These are phyloP conservation scores for Pseudofabraea citricarpa DNA, from an alignment of 2,329 filamentous ascomycete species.

Conservation along the genomic window DNA sequence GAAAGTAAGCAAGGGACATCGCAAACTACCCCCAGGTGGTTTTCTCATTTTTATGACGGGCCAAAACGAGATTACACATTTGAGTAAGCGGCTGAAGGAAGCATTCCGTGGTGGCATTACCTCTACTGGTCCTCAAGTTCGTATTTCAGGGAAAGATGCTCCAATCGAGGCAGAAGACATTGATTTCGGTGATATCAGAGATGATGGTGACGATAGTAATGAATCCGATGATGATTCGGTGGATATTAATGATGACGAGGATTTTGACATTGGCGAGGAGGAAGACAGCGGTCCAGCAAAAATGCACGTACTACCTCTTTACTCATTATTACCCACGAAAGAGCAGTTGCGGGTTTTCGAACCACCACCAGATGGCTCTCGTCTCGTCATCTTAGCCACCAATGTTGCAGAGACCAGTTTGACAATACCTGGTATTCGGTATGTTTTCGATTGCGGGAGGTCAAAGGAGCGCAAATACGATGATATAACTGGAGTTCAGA, in stretches of 20 bases:
- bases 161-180: conserved; percentile 83
- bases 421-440: conserved; percentile 91
- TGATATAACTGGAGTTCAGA: conserved; percentile 84
- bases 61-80: conserved; percentile 80
- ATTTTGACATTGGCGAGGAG: conserved; percentile 60
- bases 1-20: conserved; percentile 83
- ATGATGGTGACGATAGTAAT: conserved; percentile 53
- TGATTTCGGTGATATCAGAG: conserved; percentile 66
- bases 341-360: conserved; percentile 93
- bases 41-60: conserved; percentile 95
- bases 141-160: conserved; percentile 70
- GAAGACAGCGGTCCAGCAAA: conserved; percentile 62
- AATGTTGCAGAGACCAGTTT: conserved; percentile 97
- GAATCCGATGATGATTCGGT: conserved; percentile 54
- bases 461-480: conserved; percentile 92
- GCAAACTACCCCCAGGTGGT: conserved; percentile 82
- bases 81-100: conserved; percentile 75
- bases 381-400: conserved; percentile 85
- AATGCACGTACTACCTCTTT: conserved; percentile 88
- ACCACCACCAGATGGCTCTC: conserved; percentile 72
- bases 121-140: conserved; percentile 60
- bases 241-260: conserved; percentile 47
- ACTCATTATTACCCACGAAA: conserved; percentile 83
- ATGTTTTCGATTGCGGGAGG: conserved; percentile 91
- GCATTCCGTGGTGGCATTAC: conserved; percentile 44